Conservation (phyloP, 2,329 filamentous ascomycete species). For the Camillea tinctor region DNA sequence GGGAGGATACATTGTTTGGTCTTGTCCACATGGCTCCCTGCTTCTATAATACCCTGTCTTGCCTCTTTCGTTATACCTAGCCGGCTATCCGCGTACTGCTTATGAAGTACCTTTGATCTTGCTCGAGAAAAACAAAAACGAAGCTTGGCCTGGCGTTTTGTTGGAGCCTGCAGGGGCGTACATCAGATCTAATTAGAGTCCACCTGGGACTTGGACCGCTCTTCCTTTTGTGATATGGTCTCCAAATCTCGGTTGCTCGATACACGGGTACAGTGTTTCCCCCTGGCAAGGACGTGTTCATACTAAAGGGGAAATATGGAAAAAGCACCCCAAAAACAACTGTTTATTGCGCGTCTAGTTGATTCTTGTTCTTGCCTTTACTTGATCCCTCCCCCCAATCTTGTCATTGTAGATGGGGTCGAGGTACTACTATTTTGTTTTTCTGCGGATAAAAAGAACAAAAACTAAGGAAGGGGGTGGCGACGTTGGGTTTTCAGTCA, state of each 20-base stretch:
- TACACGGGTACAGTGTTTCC: constrained; percentile 20
- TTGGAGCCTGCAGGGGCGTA: neutral
- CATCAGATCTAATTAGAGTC: constrained; percentile 12
- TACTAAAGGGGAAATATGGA: constrained; percentile 23
- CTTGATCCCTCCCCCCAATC: constrained; percentile 26
- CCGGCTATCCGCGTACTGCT: constrained; percentile 1
- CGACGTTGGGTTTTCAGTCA: constrained; percentile 11
- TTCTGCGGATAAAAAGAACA: constrained; percentile 28
- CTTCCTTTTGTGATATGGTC: constrained; percentile 24
- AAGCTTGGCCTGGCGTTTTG: neutral
- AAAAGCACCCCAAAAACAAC: constrained; percentile 12
- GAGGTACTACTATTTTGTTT: constrained; percentile 24
- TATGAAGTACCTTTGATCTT: neutral
- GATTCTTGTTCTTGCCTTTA: constrained; percentile 29
- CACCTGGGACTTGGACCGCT: constrained; percentile 8
- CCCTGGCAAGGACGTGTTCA: constrained; percentile 28
- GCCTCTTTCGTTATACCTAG: constrained; percentile 14
- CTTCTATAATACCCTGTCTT: constrained; percentile 28
- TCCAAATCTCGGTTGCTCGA: constrained; percentile 16
- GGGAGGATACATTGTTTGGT: constrained; percentile 23
- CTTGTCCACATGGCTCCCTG: constrained; percentile 21
- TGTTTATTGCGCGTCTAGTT: constrained; percentile 24
- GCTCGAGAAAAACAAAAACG: neutral
- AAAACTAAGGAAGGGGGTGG: constrained; percentile 14
- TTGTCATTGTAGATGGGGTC: constrained; percentile 36